These are phyloP conservation scores for Coemansia sp. DNA, from an alignment of 192 early-diverging fungal species.

Conservation along the genomic window DNA sequence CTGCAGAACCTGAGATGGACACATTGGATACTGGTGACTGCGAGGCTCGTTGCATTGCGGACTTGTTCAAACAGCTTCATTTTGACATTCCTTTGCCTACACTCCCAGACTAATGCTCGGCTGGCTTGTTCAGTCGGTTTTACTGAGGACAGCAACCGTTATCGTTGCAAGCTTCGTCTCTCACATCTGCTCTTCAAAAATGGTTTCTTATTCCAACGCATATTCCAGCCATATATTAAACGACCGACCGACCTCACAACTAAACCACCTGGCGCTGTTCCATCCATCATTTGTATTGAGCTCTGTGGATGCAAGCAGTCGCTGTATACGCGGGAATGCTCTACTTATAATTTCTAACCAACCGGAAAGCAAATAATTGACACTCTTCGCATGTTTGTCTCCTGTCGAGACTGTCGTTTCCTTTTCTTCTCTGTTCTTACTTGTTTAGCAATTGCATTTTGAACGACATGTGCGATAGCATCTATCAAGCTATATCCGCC, in stretches of 20 bases:
- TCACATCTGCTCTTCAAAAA: not conserved
- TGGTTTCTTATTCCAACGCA: not conserved
- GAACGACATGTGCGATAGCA: too few relatives aligned
- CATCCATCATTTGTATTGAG: not conserved
- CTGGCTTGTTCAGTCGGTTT: not conserved
- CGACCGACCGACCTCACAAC: not conserved
- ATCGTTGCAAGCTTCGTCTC: not conserved
- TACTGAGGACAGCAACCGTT: slow-evolving; percentile 6
- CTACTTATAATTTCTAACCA: too few relatives aligned
- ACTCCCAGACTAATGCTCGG: not conserved
- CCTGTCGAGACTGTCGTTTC: too few relatives aligned
- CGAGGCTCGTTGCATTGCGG: too few relatives aligned
- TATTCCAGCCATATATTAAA: not conserved
- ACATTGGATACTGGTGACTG: too few relatives aligned
- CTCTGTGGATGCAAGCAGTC: not conserved
- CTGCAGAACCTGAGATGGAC: too few relatives aligned
- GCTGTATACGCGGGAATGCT: too few relatives aligned
- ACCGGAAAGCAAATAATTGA: too few relatives aligned
- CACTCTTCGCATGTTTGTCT: too few relatives aligned
- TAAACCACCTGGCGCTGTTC: not conserved
- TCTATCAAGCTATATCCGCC: too few relatives aligned
- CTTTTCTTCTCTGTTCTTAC: too few relatives aligned
- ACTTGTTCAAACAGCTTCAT: not conserved
- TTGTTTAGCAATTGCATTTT: too few relatives aligned
- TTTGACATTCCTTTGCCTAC: not conserved